phyloP scores from a whole-genome alignment of 2,329 filamentous ascomycete genomes.

The Penicillium sp. region DNA sequence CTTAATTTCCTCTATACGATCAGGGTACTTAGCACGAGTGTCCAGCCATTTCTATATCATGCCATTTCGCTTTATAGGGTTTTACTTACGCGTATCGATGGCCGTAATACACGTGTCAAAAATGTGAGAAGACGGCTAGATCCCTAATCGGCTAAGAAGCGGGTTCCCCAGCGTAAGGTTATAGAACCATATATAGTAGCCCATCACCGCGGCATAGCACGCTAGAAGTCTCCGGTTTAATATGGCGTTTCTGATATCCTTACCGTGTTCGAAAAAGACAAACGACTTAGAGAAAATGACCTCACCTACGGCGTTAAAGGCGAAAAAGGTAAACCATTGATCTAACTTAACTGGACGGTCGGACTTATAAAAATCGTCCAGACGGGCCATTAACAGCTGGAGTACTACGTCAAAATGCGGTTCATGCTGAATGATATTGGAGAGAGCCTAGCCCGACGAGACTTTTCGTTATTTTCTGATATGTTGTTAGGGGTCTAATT shows the following conservation, averaged over 20 bases:
- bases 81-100: constrained; percentile 35
- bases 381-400: constrained; percentile 24
- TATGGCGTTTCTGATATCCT: constrained; percentile 39
- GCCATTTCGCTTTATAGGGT: constrained; percentile 33
- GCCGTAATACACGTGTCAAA: constrained; percentile 38
- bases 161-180: constrained; percentile 40
- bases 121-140: constrained; percentile 39
- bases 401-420: constrained; percentile 32
- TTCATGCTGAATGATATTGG: constrained; percentile 35
- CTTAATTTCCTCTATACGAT: constrained; percentile 36
- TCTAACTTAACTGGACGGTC: constrained; percentile 38
- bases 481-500: constrained; percentile 38
- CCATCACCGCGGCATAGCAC: constrained; percentile 35
- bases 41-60: constrained; percentile 42
- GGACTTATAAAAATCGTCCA: constrained; percentile 27
- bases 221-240: constrained; percentile 32
- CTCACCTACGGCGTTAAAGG: constrained; percentile 4
- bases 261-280: constrained; percentile 34
- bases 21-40: constrained; percentile 33
- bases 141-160: constrained; percentile 35
- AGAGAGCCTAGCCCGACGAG: constrained; percentile 29
- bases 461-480: constrained; percentile 36
- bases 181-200: constrained; percentile 38
- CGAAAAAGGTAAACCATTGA: constrained; percentile 43
- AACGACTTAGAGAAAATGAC: constrained; percentile 27